Base-by-base conservation (phyloP, 192 early-diverging fungal species). In the Coemansia sp. region DNA sequence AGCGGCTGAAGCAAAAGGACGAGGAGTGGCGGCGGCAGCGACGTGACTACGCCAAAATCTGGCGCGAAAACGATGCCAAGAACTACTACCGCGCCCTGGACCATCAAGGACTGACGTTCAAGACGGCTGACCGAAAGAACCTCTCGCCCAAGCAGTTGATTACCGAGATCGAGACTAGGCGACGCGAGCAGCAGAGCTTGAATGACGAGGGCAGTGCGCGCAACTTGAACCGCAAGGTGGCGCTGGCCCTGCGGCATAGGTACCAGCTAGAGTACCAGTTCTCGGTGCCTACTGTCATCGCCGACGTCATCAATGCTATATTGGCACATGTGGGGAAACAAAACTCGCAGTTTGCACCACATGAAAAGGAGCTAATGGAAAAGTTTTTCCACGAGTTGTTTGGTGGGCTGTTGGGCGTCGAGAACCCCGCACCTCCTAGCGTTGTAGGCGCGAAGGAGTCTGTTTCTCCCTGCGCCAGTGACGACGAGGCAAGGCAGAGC, bases 81-180 rank as follows among this genome's bases (percentile, higher is more conserved):
- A 98, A 97, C 86, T 98, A 90, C 80, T 93, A 94, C 75, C 94
- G 93, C 48, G 88, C 97, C 10, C 84, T 99, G 45, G 98, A 99
- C 77, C 92, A 98, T 74, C 94, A 97, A 77, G 94, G 95, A 5
- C 88, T 94, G 58, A 89, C 87, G 13, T 95, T 98, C 84, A 98
- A 97, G 70, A 74, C 87, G 2, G 80, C 87, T 10, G 98, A 99
- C 81, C 88, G 91, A 46, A 96, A 95, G 51, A 87, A 80, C 29
- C 88, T 93, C 41, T 85, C 89, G 17, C 71, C 86, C 56, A 98
- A 97, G 78, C 83, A 88, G 0, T 85, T 97, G 34, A 75, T 94
- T 0, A 71, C 84, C 40, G 98, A 99, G 68, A 95, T 98, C 31
- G 98, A 99, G 72, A 82, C 82, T 1, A 61, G 95, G 32, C 88